Percentiles rank a stretch among this genome's conserved stretches.
phyloP scores from a whole-genome alignment of 2,329 filamentous ascomycete species.

The Aspergillus calidoustus region DNA sequence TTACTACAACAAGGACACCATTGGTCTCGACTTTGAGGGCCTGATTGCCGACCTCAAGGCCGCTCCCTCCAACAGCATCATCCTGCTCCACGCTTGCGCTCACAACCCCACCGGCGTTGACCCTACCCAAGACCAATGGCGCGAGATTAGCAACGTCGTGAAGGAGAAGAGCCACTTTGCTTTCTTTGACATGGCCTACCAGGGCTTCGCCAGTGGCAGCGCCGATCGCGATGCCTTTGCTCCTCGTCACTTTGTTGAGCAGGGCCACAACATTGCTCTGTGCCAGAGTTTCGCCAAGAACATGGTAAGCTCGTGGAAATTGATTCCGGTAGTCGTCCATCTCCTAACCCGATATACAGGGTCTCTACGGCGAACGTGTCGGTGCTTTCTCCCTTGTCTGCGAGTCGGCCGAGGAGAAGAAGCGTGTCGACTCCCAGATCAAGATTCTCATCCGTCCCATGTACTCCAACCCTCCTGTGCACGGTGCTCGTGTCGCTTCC shows the following conservation, averaged over 20 bases:
- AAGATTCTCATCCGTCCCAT: slow-evolving; percentile 96
- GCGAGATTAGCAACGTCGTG: slow-evolving; percentile 82
- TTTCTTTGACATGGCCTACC: slow-evolving; percentile 99
- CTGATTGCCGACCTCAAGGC: slow-evolving; percentile 88
- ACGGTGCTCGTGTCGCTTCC: slow-evolving; percentile 92
- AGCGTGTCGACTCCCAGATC: slow-evolving; percentile 94
- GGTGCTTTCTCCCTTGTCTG: slow-evolving; percentile 94
- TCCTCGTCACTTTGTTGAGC: slow-evolving; percentile 86
- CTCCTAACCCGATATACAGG: slow-evolving; percentile 53
- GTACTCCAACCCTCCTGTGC: slow-evolving; percentile 97
- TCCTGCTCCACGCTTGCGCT: slow-evolving; percentile 94
- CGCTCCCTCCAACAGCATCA: slow-evolving; percentile 82
- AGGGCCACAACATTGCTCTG: slow-evolving; percentile 87
- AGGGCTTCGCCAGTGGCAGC: slow-evolving; percentile 93
- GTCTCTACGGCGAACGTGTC: slow-evolving; percentile 97
- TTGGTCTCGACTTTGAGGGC: slow-evolving; percentile 95
- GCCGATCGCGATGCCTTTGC: slow-evolving; percentile 93
- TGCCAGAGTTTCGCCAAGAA: slow-evolving; percentile 99
- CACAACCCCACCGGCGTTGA: slow-evolving; percentile 98
- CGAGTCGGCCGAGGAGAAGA: slow-evolving; percentile 85
- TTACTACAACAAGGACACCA: slow-evolving; percentile 99
- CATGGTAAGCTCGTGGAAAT: slow-evolving; percentile 67
- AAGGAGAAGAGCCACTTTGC: slow-evolving; percentile 87
- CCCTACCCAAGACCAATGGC: slow-evolving; percentile 90
- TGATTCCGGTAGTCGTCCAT: not conserved